Conservation (phyloP, 129 eudicot genomes). For the Flaveria robusta region DNA sequence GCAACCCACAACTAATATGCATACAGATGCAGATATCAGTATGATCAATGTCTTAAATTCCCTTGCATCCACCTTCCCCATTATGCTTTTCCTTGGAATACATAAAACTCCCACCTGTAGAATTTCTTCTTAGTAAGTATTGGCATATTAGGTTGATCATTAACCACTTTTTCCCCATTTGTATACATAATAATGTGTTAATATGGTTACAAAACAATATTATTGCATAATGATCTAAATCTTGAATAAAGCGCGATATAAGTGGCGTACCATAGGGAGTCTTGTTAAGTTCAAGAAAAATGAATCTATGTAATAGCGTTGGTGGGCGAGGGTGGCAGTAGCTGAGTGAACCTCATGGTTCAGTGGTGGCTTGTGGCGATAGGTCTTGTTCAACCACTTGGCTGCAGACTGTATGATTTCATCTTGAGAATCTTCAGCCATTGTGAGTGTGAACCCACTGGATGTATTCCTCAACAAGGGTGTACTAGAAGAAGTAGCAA, state of each 20-base stretch:
- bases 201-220: background rate
- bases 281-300: slow-evolving; percentile 82
- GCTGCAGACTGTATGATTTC: slow-evolving; percentile 72
- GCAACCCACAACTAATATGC: slow-evolving; percentile 86
- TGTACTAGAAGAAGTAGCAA: slow-evolving; percentile 84
- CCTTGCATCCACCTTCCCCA: slow-evolving; percentile 93
- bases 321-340: slow-evolving; percentile 59
- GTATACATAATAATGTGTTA: no score
- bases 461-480: slow-evolving; percentile 65
- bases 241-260: background rate
- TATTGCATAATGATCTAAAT: background rate
- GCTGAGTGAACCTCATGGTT: slow-evolving; percentile 72
- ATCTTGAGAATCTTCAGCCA: slow-evolving; percentile 82
- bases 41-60: slow-evolving; percentile 74
- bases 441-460: slow-evolving; percentile 65
- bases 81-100: slow-evolving; percentile 86
- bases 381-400: slow-evolving; percentile 58
- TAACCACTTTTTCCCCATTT: background rate
- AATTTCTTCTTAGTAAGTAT: background rate
- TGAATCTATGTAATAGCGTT: slow-evolving; percentile 80
- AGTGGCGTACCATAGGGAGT: slow-evolving; percentile 86
- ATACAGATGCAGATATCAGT: slow-evolving; percentile 80
- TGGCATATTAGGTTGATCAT: background rate
- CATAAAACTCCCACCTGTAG: slow-evolving; percentile 90
- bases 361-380: slow-evolving; percentile 50